phyloP scores from a whole-genome alignment of 805 yeast species.

The Pichia exigua region DNA sequence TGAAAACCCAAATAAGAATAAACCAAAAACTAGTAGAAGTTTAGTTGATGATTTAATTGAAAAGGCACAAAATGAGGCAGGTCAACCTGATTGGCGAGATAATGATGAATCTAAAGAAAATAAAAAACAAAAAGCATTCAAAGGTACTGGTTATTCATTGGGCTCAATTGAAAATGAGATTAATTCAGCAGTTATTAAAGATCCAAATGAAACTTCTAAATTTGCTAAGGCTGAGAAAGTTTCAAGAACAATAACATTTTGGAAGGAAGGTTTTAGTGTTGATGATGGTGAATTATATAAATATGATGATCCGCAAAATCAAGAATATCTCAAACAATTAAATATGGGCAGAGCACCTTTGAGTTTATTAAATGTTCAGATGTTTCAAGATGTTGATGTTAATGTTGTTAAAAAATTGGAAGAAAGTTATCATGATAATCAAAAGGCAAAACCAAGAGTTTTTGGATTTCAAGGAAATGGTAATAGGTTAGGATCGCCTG shows the following conservation, averaged over 20 bases:
- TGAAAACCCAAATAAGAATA: slow-evolving; percentile 55
- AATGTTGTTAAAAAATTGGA: slow-evolving; percentile 73
- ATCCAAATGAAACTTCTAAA: slow-evolving; percentile 14
- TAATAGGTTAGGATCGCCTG: slow-evolving; percentile 81
- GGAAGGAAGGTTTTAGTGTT: slow-evolving; percentile 94
- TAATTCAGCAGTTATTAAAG: slow-evolving; percentile 23
- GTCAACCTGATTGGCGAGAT: slow-evolving; percentile 33
- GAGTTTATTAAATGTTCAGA: slow-evolving; percentile 68
- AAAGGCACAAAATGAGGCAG: slow-evolving; percentile 60
- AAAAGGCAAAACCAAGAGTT: slow-evolving; percentile 32
- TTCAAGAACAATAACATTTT: slow-evolving; percentile 77
- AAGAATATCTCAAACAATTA: slow-evolving; percentile 66
- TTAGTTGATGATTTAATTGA: slow-evolving; percentile 50
- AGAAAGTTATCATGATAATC: slow-evolving; percentile 60
- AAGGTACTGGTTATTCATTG: slow-evolving; percentile 46
- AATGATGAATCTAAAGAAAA: slow-evolving; percentile 12
- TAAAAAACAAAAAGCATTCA: slow-evolving; percentile 28
- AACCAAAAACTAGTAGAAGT: slow-evolving; percentile 31
- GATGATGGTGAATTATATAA: slow-evolving; percentile 83
- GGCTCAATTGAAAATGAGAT: slow-evolving; percentile 39
- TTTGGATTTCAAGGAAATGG: slow-evolving; percentile 79
- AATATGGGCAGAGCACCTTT: slow-evolving; percentile 90
- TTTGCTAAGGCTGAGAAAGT: slow-evolving; percentile 39
- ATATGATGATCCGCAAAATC: slow-evolving; percentile 90
- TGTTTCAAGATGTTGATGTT: slow-evolving; percentile 92